phyloP scores from a whole-genome alignment of 805 yeast species.

The Zygosaccharomyces pseudorouxii region DNA sequence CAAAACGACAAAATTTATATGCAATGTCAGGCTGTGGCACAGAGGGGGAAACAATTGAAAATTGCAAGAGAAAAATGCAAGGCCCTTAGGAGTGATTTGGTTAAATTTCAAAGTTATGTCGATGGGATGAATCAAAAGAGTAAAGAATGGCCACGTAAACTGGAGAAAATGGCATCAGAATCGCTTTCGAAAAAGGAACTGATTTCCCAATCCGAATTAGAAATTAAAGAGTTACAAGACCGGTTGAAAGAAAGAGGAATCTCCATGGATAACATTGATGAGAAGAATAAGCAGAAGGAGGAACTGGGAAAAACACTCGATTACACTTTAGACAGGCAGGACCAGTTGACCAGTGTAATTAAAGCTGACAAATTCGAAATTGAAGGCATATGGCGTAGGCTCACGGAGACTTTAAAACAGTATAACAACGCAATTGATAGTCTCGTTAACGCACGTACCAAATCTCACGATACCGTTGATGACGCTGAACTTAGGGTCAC shows the following conservation, averaged over 20 bases:
- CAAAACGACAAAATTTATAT: constrained; percentile 40
- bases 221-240: constrained; percentile 39
- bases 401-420: constrained; percentile 49
- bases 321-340: constrained; percentile 39
- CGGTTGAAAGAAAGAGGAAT: constrained; percentile 52
- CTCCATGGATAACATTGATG: constrained; percentile 59
- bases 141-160: constrained; percentile 54
- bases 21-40: constrained; percentile 40
- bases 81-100: constrained; percentile 66
- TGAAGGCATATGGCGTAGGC: constrained; percentile 44
- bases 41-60: constrained; percentile 44
- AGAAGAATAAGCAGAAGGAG: constrained; percentile 58
- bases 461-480: constrained; percentile 23
- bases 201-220: constrained; percentile 19
- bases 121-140: constrained; percentile 62
- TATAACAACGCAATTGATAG: constrained; percentile 53
- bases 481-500: constrained; percentile 39
- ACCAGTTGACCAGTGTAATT: constrained; percentile 43
- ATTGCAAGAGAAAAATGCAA: constrained; percentile 52
- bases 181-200: constrained; percentile 36
- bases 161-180: constrained; percentile 56
- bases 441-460: constrained; percentile 21
- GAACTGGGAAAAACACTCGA: constrained; percentile 53
- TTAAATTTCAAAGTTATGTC: constrained; percentile 67
- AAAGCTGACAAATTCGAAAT: constrained; percentile 49